Evolutionary conservation across 108 stramenopile species (phyloP), one percentile per base, ranked within the genome.

Genomic region (Nitzschia sp.): DNA sequence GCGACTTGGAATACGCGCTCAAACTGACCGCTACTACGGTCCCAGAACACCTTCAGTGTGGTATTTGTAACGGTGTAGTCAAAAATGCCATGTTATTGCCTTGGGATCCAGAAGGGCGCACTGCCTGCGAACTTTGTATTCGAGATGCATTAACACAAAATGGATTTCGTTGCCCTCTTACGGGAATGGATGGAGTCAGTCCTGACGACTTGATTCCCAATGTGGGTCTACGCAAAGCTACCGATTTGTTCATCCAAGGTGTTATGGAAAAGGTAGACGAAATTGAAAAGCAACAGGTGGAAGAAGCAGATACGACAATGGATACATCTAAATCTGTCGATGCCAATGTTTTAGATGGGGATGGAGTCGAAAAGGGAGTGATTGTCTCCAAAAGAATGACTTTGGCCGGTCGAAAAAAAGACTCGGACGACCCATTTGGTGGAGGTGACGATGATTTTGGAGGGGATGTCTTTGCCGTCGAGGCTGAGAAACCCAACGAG

Each of bases 381-480:
- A 59, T 88, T 45, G 71, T 88, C 15, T 75, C 84, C 17, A 76
- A 72, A 53, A 73, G 75, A 32, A 70, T 78, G 55, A 63, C 81
- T 41, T 57, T 78, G 17, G 61, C 53, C 11, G 67, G 58, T 0
- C 71, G 61, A 32, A 80, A 72, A 52, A 52, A 48, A 16, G 55
- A 77, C 1, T 75, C 79, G 22, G 90, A 88, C 46, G 83, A 84
- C 68, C 78, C 73, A 1, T 83, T 85, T 64, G 85, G 82, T 16
- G 86, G 68, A 16, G 77, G 54, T 4, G 90, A 85, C 15, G 87
- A 85, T 61, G 85, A 85, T 31, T 93, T 93, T 77, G 92, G 92
- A 27, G 92, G 92, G 16, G 92, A 93, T 63, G 92, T 93, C 8
- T 93, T 93, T 75, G 92, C 86, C 50, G 88, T 93, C 8, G 78